Conservation (phyloP, 2,329 filamentous ascomycete genomes). For the Aspergillus sp. region DNA sequence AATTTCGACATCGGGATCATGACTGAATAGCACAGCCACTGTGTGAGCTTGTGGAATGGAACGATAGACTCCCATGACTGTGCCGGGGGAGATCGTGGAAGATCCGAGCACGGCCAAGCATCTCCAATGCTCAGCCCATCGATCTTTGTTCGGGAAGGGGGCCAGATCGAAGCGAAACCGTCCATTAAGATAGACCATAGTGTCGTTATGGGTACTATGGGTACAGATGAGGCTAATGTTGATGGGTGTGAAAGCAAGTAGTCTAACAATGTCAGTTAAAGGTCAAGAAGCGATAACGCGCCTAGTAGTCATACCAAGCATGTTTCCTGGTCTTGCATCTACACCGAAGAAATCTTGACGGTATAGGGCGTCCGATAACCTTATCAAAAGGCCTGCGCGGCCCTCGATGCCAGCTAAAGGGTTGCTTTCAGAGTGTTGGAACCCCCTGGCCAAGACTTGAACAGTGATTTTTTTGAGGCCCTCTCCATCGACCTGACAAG, state of each 20-base stretch:
- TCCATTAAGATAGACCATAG: slow-evolving; percentile 91
- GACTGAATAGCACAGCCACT: slow-evolving; percentile 92
- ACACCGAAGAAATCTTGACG: slow-evolving; percentile 82
- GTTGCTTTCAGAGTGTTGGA: slow-evolving; percentile 82
- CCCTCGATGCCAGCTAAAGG: slow-evolving; percentile 83
- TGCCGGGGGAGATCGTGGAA: slow-evolving; percentile 68
- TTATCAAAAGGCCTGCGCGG: slow-evolving; percentile 73
- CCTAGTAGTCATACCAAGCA: slow-evolving; percentile 68
- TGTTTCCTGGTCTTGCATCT: slow-evolving; percentile 84
- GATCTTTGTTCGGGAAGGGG: slow-evolving; percentile 77
- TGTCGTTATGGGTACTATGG: slow-evolving; percentile 81
- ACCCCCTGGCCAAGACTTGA: slow-evolving; percentile 71
- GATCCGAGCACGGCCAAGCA: slow-evolving; percentile 84
- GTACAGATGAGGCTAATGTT: slow-evolving; percentile 83
- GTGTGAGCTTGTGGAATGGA: slow-evolving; percentile 90
- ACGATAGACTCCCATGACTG: slow-evolving; percentile 77
- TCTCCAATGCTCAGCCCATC: slow-evolving; percentile 87
- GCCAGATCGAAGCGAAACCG: slow-evolving; percentile 85
- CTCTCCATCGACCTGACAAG: slow-evolving; percentile 83
- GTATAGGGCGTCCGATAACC: slow-evolving; percentile 72
- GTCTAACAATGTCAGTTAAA: slow-evolving; percentile 53
- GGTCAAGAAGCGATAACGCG: background rate
- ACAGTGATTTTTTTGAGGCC: slow-evolving; percentile 74
- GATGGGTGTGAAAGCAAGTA: slow-evolving; percentile 90
- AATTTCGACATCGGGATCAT: slow-evolving; percentile 87